Percentiles rank a stretch among this genome's conserved stretches.
These are phyloP conservation scores for Magnaporthiopsis rhizophila DNA, from an alignment of 2,329 filamentous ascomycete species.

Conservation along the genomic window DNA sequence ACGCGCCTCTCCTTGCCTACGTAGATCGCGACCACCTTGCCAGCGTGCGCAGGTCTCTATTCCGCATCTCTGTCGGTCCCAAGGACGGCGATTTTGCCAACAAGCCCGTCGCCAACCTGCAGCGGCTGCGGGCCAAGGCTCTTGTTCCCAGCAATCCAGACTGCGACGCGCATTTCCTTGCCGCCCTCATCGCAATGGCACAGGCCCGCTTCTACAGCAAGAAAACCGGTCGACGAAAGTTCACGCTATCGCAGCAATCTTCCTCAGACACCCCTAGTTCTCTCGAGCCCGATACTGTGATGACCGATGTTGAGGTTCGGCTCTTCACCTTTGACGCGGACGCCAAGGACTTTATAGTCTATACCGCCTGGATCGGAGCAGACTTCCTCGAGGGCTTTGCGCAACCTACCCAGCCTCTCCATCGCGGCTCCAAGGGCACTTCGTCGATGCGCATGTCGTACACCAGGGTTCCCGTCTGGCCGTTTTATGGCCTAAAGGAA, in stretches of 20 bases:
- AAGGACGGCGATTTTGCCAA: constrained; percentile 28
- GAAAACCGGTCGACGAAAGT: not conserved
- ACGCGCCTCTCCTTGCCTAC: constrained; percentile 34
- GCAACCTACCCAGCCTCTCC: constrained; percentile 30
- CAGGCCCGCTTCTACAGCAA: constrained; percentile 43
- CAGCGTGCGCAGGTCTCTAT: constrained; percentile 37
- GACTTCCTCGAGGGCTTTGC: constrained; percentile 43
- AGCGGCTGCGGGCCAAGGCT: constrained; percentile 36
- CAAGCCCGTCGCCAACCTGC: constrained; percentile 38
- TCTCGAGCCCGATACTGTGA: constrained; percentile 17
- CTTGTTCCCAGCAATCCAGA: constrained; percentile 39
- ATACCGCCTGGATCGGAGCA: constrained; percentile 39
- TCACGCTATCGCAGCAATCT: not conserved
- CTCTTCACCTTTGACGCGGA: constrained; percentile 43
- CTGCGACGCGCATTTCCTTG: constrained; percentile 44
- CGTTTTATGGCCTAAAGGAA: constrained; percentile 46
- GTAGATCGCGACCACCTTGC: constrained; percentile 39
- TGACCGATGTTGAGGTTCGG: constrained; percentile 40
- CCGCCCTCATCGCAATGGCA: constrained; percentile 47
- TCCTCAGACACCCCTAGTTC: not conserved
- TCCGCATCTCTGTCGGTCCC: constrained; percentile 35
- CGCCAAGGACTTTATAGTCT: constrained; percentile 43
- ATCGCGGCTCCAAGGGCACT: constrained; percentile 8
- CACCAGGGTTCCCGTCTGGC: constrained; percentile 43
- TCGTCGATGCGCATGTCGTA: constrained; percentile 29